Evolutionary conservation across 331 rosid species (phyloP).

Genomic region (Acacia concinna): DNA sequence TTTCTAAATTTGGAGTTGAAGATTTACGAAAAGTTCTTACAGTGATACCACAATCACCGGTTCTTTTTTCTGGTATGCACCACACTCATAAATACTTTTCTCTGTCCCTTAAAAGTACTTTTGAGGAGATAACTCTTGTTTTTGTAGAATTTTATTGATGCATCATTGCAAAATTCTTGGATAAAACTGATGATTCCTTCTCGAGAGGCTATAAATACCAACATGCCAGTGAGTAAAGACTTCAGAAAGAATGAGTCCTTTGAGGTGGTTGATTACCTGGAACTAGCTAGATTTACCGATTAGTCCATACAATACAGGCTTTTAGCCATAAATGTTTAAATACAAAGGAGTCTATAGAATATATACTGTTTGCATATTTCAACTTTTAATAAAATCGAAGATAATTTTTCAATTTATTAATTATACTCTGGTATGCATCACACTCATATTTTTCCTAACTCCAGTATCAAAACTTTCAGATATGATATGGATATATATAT

Average conservation of each 20-base stretch:
- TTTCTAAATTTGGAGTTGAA: constrained; percentile 63
- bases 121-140: too few species aligned
- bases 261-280: neutral
- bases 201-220: neutral
- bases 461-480: neutral
- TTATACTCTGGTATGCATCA: constrained; percentile 63
- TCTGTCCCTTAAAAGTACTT: too few species aligned
- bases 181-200: neutral
- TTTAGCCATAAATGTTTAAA: neutral
- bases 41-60: constrained; percentile 89
- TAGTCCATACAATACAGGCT: neutral
- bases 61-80: constrained; percentile 81
- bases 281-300: neutral
- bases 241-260: neutral
- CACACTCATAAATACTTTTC: constrained; percentile 2
- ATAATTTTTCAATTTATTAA: neutral
- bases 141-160: too few species aligned
- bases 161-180: neutral
- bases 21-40: constrained; percentile 79
- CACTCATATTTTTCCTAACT: neutral
- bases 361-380: neutral
- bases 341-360: neutral
- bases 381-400: neutral
- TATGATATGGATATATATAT: neutral
- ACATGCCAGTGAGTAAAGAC: neutral